These are phyloP conservation scores for Diaporthe ilicicola DNA, from an alignment of 2,329 filamentous ascomycete genomes.

Conservation along the genomic window DNA sequence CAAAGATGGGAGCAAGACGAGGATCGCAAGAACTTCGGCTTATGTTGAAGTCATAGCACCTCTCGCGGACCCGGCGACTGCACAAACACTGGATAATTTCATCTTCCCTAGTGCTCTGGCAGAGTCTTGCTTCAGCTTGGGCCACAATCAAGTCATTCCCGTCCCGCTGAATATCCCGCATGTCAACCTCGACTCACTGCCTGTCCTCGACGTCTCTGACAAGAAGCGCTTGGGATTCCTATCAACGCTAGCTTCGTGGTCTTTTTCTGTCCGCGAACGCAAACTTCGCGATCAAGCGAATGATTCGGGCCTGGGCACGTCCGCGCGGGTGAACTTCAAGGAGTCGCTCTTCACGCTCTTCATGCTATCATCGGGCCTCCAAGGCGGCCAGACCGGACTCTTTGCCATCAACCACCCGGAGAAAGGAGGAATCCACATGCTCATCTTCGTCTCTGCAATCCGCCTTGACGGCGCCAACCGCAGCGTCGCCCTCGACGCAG, in stretches of 20 bases:
- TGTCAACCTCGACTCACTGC: constrained; percentile 54
- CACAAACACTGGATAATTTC: constrained; percentile 41
- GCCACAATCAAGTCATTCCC: constrained; percentile 39
- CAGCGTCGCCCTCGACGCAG: constrained; percentile 56
- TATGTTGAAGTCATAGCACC: constrained; percentile 55
- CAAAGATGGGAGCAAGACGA: constrained; percentile 45
- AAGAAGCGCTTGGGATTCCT: constrained; percentile 49
- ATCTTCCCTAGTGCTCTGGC: constrained; percentile 47
- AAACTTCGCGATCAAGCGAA: constrained; percentile 42
- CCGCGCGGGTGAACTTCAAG: constrained; percentile 55
- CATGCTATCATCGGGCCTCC: constrained; percentile 54
- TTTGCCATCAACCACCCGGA: constrained; percentile 51
- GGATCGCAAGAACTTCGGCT: constrained; percentile 52
- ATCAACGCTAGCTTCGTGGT: constrained; percentile 47
- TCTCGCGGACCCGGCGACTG: constrained; percentile 40
- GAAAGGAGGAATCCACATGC: constrained; percentile 49
- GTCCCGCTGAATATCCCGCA: constrained; percentile 49
- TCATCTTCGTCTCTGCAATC: constrained; percentile 52
- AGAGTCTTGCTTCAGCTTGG: constrained; percentile 25
- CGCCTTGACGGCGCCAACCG: constrained; percentile 53
- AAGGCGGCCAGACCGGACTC: constrained; percentile 53
- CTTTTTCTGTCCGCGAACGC: constrained; percentile 54
- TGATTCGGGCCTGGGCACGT: constrained; percentile 37
- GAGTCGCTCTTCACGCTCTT: constrained; percentile 58
- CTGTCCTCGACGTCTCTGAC: constrained; percentile 50